Evolutionary conservation across 2,329 filamentous ascomycete genomes (phyloP).

Genomic region (Pestalotiopsis sp.): DNA sequence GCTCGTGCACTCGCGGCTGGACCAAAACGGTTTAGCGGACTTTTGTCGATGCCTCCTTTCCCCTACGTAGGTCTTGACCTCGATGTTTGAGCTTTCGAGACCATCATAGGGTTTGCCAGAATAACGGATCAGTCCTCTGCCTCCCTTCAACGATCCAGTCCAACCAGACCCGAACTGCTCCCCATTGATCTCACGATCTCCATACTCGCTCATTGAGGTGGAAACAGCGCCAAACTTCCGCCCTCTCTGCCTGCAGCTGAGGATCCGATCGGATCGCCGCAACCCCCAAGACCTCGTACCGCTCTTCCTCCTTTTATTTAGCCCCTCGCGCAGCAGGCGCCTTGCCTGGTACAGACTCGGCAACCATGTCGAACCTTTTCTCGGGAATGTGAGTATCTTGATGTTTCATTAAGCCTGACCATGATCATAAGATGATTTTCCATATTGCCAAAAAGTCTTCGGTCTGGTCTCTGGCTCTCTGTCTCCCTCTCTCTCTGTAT

Average conservation of each 20-base stretch:
- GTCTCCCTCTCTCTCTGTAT: background rate
- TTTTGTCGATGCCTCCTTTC: slow-evolving; percentile 2
- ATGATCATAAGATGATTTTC: background rate
- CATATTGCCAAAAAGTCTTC: background rate
- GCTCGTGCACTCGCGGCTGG: background rate
- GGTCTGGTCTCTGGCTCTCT: background rate
- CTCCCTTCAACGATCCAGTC: background rate
- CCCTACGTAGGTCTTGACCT: slow-evolving; percentile 1
- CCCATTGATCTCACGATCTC: background rate
- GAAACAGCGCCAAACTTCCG: background rate
- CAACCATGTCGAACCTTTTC: slow-evolving; percentile 61
- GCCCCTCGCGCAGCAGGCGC: slow-evolving; percentile 4
- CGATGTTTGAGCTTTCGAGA: slow-evolving; percentile 6
- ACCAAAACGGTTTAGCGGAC: background rate
- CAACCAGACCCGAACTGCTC: background rate
- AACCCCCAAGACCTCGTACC: background rate
- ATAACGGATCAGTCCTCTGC: background rate
- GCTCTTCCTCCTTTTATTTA: slow-evolving; percentile 3
- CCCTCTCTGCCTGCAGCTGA: background rate
- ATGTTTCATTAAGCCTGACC: slow-evolving; percentile 13
- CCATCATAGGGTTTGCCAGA: background rate
- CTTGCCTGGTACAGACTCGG: slow-evolving; percentile 16
- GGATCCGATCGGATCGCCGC: background rate
- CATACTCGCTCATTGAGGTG: background rate
- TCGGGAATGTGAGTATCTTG: slow-evolving; percentile 59